phyloP scores from a whole-genome alignment of 2,329 filamentous ascomycete species.

The Talaromyces rugulosus region DNA sequence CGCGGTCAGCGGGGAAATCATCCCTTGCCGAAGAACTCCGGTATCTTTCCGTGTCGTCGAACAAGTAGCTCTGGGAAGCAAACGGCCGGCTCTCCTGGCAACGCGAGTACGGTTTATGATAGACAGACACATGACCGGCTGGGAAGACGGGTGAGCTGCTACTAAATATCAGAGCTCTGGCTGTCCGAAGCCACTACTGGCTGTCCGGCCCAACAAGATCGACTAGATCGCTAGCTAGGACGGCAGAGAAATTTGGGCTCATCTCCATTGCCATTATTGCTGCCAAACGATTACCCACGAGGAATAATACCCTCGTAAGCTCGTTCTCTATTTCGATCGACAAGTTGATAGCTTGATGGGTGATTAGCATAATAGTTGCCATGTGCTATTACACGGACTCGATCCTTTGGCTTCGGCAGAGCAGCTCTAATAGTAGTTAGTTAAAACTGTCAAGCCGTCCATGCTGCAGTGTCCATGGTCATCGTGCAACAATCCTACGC shows the following conservation, averaged over 20 bases:
- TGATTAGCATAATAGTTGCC: neutral
- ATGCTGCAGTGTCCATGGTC: neutral
- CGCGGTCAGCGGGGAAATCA: too few relatives aligned
- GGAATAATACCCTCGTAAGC: too few relatives aligned
- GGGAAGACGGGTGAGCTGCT: neutral
- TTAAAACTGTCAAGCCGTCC: too few relatives aligned
- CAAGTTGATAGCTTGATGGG: neutral
- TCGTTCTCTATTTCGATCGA: neutral
- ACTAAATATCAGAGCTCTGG: neutral
- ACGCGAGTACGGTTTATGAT: too few relatives aligned
- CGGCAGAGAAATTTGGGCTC: neutral
- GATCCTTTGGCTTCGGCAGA: neutral
- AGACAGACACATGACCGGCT: neutral
- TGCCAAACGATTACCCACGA: neutral
- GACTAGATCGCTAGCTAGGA: neutral
- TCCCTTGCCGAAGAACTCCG: too few relatives aligned
- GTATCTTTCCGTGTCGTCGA: too few relatives aligned
- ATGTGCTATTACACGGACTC: neutral
- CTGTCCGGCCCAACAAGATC: neutral
- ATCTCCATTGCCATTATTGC: neutral
- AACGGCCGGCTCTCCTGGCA: too few relatives aligned
- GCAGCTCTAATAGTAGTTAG: neutral
- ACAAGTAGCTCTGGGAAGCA: too few relatives aligned
- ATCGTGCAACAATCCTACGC: neutral
- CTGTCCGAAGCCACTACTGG: neutral